A percentile compares a stretch with the other conserved stretches of the same genome.
Conservation (phyloP, 371 early-diverging fungal genomes). For the Choanephora cucurbitarum region DNA sequence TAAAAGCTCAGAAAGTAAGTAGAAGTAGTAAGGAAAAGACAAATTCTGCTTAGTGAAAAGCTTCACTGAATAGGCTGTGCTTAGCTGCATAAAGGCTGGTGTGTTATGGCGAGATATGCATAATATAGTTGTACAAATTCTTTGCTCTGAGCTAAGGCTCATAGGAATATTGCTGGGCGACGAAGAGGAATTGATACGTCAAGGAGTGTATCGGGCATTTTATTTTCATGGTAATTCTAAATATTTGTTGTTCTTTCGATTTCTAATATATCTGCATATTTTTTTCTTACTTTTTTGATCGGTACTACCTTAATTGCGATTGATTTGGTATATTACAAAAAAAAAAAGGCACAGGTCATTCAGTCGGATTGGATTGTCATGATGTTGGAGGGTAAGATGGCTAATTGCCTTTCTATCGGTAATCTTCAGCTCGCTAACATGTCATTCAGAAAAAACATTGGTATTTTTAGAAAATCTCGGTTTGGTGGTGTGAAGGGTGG, state of each 20-base stretch:
- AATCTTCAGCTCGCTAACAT: background rate
- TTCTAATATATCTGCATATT: too few species aligned
- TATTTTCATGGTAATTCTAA: conserved; percentile 86
- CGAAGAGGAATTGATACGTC: conserved; percentile 60
- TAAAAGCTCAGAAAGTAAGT: conserved; percentile 68
- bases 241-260: too few species aligned
- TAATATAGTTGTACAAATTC: conserved; percentile 64
- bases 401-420: too few species aligned
- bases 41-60: too few species aligned
- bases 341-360: conserved; percentile 57
- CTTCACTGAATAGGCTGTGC: conserved; percentile 31
- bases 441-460: conserved; percentile 1
- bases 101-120: conserved; percentile 92
- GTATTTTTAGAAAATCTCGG: conserved; percentile 2
- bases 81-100: conserved; percentile 68
- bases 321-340: too few species aligned
- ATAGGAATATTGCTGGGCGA: conserved; percentile 71
- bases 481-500: conserved; percentile 3
- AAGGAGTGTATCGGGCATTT: conserved; percentile 73
- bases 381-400: conserved; percentile 82
- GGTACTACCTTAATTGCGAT: too few species aligned
- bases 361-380: conserved; percentile 80
- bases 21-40: too few species aligned
- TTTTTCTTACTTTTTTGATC: too few species aligned
- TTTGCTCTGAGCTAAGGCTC: conserved; percentile 67